phyloP scores from a whole-genome alignment of 495 filamentous ascomycete genomes.

The Penicillium nucicola region DNA sequence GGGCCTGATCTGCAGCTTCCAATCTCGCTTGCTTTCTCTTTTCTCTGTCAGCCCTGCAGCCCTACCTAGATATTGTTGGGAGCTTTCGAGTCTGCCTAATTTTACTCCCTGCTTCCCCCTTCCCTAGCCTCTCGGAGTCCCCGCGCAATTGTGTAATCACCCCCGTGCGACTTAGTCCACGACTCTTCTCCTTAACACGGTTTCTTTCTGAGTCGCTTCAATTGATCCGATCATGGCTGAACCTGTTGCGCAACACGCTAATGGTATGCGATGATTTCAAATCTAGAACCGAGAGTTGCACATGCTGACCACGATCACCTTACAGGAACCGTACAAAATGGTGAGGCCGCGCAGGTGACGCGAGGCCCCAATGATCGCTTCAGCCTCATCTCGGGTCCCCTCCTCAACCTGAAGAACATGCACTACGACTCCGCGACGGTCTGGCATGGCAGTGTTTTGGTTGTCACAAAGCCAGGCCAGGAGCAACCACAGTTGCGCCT shows the following conservation, averaged over 20 bases:
- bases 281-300: not conserved
- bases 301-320: not conserved
- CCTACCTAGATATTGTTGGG: constrained; percentile 8
- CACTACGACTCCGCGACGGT: constrained; percentile 50
- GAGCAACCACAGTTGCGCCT: constrained; percentile 48
- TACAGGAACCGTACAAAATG: constrained; percentile 17
- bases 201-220: constrained; percentile 4
- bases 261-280: constrained; percentile 6
- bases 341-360: constrained; percentile 6
- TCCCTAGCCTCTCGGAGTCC: not conserved
- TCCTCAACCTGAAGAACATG: constrained; percentile 85
- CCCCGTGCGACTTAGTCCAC: constrained; percentile 14
- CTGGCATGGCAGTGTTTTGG: constrained; percentile 82
- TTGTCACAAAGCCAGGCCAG: constrained; percentile 68
- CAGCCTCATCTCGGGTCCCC: constrained; percentile 66
- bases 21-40: constrained; percentile 15
- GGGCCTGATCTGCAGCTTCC: constrained; percentile 6
- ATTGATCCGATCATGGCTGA: constrained; percentile 12
- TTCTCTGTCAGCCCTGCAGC: constrained; percentile 23
- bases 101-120: not conserved
- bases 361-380: constrained; percentile 16
- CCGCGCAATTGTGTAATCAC: constrained; percentile 1
- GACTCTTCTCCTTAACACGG: not conserved
- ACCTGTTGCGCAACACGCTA: constrained; percentile 6
- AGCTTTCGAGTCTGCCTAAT: constrained; percentile 10